Base-by-base conservation (phyloP, 495 filamentous ascomycete genomes). In the Hypoxylon lenormandii region DNA sequence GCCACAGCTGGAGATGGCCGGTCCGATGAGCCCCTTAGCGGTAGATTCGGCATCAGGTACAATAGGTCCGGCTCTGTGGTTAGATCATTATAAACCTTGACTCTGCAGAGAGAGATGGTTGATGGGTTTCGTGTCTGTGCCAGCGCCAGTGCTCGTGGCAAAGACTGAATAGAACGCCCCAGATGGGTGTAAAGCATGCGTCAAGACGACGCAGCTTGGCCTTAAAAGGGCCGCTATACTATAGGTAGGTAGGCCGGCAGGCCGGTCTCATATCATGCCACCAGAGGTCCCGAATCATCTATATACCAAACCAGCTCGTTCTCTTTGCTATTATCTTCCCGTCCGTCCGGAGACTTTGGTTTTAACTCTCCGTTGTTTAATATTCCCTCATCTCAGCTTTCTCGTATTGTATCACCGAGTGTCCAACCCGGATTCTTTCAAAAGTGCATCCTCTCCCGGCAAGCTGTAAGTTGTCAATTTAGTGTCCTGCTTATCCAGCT, bases 151-250 rank as follows among this genome's bases (percentile, higher is more conserved):
- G 38, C 16, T 38, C 28, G 30, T 33, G 30, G 30, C 30, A 33
- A 33, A 49, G 4, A 42, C 38, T 16, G 37, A 61, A 59, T 63
- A 54, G 58, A 66, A 45, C 57, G 68, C 28, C 52, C 62, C 50
- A 66, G 61, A 56, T 46, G 33, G 28, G 62, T 48, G 68, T 71
- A 71, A 71, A 21, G 11, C 47, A 53, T 71, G 68, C 68, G 68
- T 71, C 62, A 60, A 28, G 46, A 59, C 47, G 57, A 71, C 68
- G 68, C 62, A 71, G 19, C 46, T 56, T 40, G 50, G 1, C 60
- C 43, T 51, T 18, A 5, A 65, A 26, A 55, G 28, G 15, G 23
- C 37, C 38, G 51, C 23, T 50, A 64, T 50, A 48, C 54, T 54
- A 57, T 36, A 48, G 36, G 15, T n/a, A 36, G 21, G 12, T 45